Conservation (phyloP, 108 stramenopile genomes). For the Pseudonitzschia delicatissima region DNA sequence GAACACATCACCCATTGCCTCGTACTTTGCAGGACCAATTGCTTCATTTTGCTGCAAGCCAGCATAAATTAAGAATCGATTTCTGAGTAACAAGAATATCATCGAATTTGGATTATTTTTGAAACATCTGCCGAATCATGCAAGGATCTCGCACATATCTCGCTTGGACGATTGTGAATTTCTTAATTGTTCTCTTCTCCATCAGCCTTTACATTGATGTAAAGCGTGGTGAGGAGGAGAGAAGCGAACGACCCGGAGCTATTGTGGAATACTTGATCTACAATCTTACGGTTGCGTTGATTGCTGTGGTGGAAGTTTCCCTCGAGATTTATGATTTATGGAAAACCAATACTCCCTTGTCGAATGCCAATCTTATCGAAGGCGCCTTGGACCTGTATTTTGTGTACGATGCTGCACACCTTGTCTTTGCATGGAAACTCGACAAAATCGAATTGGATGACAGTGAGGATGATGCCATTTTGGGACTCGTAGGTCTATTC, state of each 20-base stretch:
- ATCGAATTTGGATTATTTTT: no score
- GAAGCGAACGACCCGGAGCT: conserved; percentile 5
- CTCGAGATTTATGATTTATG: not conserved
- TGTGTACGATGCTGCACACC: not conserved
- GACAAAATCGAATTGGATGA: not conserved
- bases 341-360: not conserved
- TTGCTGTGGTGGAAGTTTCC: conserved; percentile 14
- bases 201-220: not conserved
- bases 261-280: not conserved
- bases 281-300: conserved; percentile 3
- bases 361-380: not conserved
- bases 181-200: not conserved
- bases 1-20: no score
- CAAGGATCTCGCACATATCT: no score
- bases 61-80: no score
- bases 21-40: no score
- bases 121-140: no score
- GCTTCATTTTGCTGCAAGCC: no score
- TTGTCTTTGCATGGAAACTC: not conserved
- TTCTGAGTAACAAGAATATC: no score
- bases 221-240: not conserved
- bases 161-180: not conserved
- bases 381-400: not conserved
- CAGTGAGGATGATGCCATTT: not conserved
- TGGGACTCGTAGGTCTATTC: not conserved